Percentiles rank a stretch among this genome's conserved stretches.
phyloP scores from a whole-genome alignment of 441 rosid species.

The Theobroma grandiflorum region DNA sequence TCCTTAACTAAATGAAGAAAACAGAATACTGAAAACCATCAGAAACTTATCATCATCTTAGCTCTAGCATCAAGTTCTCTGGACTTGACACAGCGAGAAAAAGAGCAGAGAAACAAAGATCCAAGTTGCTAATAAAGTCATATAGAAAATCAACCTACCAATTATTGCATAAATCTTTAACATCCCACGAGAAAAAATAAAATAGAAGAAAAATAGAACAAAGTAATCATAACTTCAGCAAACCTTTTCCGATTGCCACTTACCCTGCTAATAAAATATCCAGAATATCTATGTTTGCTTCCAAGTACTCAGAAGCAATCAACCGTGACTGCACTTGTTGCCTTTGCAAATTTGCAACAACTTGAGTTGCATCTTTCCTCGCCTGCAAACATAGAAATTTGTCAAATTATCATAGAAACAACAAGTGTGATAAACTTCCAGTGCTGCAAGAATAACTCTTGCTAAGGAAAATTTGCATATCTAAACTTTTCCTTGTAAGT shows the following conservation, averaged over 20 bases:
- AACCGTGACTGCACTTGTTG: conserved; percentile 88
- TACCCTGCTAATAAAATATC: conserved; percentile 83
- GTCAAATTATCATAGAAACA: conserved; percentile 22
- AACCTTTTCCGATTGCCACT: conserved; percentile 34
- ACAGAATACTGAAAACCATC: neutral
- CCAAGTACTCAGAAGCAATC: conserved; percentile 93
- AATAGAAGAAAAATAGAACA: neutral
- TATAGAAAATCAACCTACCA: neutral
- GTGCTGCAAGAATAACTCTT: neutral
- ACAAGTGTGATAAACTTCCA: conserved; percentile 5
- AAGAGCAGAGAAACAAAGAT: neutral
- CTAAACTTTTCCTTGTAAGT: conserved; percentile 15
- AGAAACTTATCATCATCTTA: neutral
- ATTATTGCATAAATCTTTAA: neutral
- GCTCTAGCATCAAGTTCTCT: neutral
- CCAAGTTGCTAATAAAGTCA: neutral
- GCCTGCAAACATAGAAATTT: conserved; percentile 56
- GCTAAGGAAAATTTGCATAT: neutral
- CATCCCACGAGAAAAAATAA: neutral
- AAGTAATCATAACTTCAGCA: neutral
- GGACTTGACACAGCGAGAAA: neutral
- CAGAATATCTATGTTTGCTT: conserved; percentile 80
- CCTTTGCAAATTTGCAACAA: conserved; percentile 94
- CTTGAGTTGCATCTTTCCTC: conserved; percentile 96
- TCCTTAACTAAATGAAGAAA: neutral